Evolutionary conservation across 2,329 filamentous ascomycete species (phyloP).

Genomic region (Penicillium brasilianum): DNA sequence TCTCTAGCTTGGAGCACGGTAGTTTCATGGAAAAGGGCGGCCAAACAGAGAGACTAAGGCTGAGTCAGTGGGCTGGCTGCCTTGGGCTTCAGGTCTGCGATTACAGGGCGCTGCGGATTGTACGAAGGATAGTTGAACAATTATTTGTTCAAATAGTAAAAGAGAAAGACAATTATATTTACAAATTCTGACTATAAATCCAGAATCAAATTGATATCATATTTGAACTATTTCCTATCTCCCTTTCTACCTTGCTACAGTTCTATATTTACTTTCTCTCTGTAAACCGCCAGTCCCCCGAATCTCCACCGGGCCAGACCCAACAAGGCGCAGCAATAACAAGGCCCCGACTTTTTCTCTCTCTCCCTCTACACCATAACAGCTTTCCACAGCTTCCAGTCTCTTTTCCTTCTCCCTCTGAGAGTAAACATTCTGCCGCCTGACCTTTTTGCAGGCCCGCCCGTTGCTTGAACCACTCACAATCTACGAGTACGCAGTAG

Average conservation of each 20-base stretch:
- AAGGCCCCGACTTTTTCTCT: constrained; percentile 10
- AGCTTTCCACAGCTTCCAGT: constrained; percentile 13
- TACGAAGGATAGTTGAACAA: background rate
- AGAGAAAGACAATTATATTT: background rate
- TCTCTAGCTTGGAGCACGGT: no score
- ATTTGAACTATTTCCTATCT: background rate
- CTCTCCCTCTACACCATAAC: background rate
- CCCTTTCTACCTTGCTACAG: background rate
- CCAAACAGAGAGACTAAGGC: background rate
- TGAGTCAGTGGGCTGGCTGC: background rate
- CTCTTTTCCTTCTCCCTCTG: constrained; percentile 13
- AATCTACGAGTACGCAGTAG: background rate
- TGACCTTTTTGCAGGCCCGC: background rate
- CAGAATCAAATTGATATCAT: background rate
- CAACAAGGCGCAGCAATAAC: constrained; percentile 33
- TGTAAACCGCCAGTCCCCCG: background rate
- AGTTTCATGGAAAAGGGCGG: background rate
- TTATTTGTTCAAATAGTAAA: no score
- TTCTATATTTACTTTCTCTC: background rate
- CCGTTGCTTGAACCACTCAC: background rate
- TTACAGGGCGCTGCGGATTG: background rate
- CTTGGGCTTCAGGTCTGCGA: background rate
- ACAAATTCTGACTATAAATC: background rate
- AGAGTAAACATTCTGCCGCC: background rate
- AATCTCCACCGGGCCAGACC: constrained; percentile 29